These are phyloP conservation scores for Neonectria faginata DNA, from an alignment of 2,329 filamentous ascomycete species.

Conservation along the genomic window DNA sequence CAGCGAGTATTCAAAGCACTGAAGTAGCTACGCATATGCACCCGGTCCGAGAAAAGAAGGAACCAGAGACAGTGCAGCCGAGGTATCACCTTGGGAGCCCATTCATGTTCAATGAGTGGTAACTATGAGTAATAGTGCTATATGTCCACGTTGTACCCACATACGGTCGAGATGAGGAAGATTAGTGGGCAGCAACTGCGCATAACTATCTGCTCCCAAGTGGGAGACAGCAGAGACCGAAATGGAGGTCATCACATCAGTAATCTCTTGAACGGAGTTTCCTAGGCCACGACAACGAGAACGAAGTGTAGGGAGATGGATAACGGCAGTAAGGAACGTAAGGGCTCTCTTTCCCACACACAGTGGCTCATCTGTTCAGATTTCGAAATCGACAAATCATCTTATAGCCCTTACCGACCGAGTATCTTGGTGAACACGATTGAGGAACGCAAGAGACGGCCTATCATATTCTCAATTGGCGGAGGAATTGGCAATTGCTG, in stretches of 20 bases:
- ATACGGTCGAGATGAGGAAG: conserved; percentile 66
- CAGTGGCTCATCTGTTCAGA: conserved; percentile 67
- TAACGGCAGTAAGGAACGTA: conserved; percentile 63
- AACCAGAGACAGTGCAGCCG: conserved; percentile 66
- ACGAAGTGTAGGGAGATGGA: conserved; percentile 69
- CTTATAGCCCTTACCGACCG: conserved; percentile 50
- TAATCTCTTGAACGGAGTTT: conserved; percentile 66
- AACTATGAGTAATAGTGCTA: conserved; percentile 66
- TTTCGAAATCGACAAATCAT: conserved; percentile 65
- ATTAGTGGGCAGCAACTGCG: conserved; percentile 60
- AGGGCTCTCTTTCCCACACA: conserved; percentile 68
- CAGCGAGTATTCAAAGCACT: conserved; percentile 70
- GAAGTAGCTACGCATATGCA: conserved; percentile 71
- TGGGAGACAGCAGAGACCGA: conserved; percentile 67
- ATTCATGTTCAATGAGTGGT: conserved; percentile 67
- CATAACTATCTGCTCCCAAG: conserved; percentile 63
- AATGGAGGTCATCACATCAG: conserved; percentile 61
- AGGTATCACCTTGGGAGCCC: conserved; percentile 65
- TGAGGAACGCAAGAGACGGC: conserved; percentile 64
- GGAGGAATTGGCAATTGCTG: conserved; percentile 71
- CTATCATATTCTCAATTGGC: conserved; percentile 64
- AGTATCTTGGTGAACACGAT: conserved; percentile 51
- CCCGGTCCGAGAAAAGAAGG: conserved; percentile 67
- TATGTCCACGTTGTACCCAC: conserved; percentile 65
- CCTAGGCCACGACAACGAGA: conserved; percentile 64